Percentiles rank a stretch among this genome's conserved stretches.
These are phyloP conservation scores for Fusarium sp. DNA, from an alignment of 2,329 filamentous ascomycete genomes.

Conservation along the genomic window DNA sequence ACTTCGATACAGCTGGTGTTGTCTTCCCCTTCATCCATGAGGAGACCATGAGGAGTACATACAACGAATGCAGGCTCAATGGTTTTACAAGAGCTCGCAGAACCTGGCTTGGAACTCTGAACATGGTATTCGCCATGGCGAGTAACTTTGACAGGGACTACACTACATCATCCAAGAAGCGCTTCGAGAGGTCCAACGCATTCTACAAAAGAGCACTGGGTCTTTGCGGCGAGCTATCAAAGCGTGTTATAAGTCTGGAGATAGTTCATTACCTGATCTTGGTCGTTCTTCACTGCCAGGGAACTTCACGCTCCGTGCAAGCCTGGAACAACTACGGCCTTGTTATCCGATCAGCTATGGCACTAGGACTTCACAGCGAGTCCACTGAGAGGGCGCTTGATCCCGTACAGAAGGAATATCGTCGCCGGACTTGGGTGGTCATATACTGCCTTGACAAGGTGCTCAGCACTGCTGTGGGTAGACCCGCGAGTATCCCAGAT, in stretches of 20 bases:
- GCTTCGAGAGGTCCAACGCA: not conserved
- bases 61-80: not conserved
- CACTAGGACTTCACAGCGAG: not conserved
- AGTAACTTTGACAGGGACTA: not conserved
- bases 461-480: not conserved
- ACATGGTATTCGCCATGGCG: not conserved
- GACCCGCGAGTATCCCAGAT: not conserved
- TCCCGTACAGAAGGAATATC: not conserved
- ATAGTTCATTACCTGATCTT: not conserved
- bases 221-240: not conserved
- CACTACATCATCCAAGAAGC: not conserved
- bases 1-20: not conserved
- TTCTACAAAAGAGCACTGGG: not conserved
- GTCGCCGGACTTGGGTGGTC: not conserved
- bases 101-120: not conserved
- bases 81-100: not conserved
- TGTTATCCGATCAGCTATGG: not conserved
- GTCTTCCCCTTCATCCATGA: not conserved
- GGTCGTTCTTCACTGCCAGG: not conserved
- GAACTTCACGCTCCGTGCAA: not conserved
- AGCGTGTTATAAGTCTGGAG: not conserved
- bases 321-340: not conserved
- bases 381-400: not conserved
- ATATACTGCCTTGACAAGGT: constrained; percentile 1
- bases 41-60: not conserved